Evolutionary conservation across 768 basidiomycete genomes (phyloP), one percentile per base, ranked within the genome.

Genomic region (Tubosaeta sp.): DNA sequence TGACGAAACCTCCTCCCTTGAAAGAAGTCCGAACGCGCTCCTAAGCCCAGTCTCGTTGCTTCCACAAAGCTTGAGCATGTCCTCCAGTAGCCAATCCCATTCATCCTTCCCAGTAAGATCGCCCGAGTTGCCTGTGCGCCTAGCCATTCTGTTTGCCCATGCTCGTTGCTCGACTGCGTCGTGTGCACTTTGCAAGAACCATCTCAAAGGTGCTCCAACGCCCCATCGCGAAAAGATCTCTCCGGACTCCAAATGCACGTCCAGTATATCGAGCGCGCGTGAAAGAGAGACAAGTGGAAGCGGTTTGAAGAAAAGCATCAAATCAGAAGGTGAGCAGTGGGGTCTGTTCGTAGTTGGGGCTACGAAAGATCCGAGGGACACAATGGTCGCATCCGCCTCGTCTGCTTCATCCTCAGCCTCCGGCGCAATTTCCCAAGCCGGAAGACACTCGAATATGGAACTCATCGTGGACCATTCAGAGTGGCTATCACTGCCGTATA

Each of bases 361-460:
- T 10, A 95, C 83, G 58, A 88, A 93, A 6, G 81, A 74, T 7
- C 88, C 88, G 25, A 97, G 81, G 7, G 91, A 91, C 16, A 79
- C 67, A 32, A 95, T 75, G 1, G 91, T 95, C 6, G 86, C 86
- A 48, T 93, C 85, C n/a, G 83, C 85, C 46, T 83, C 83, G 54
- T 91, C 91, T 45, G 76, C 81, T 52, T 88, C 79, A 38, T 78
- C 76, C 43, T 85, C 81, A 37, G 76, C 79, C n/a, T 76, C 77
- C 38, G 67, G 66, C 8, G 70, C 55, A 39, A 84, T 73, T 51
- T 84, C 85, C 91, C 95, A 97, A 4, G 86, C 95, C 0, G 95
- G 95, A 31, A 98, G 76, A 65, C 95, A 99, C 65, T 99, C 95
- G 66, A 99, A 97, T 46, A 99, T 90, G 31, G 76, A 74, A 58